A percentile compares a stretch with the other conserved stretches of the same genome.
Evolutionary conservation across 805 yeast species (phyloP).

Genomic region (Tetrapisispora iriomotensis): DNA sequence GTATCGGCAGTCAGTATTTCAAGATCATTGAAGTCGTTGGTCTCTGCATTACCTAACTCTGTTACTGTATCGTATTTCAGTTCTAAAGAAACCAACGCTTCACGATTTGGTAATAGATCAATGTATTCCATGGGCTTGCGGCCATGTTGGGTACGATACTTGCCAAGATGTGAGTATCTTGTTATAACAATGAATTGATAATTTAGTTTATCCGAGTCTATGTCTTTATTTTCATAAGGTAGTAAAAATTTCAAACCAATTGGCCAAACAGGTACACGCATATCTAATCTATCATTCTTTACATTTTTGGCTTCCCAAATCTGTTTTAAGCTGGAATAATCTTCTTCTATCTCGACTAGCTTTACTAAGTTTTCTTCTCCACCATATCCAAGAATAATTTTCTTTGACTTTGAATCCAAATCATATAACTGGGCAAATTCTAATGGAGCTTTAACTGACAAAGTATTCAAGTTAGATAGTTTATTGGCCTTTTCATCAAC

Average conservation of each 20-base stretch:
- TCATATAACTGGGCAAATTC: conserved; percentile 37
- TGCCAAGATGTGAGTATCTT: conserved; percentile 44
- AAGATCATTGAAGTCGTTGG: conserved; percentile 17
- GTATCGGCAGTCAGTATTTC: conserved; percentile 64
- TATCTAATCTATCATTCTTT: conserved; percentile 64
- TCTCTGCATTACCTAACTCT: conserved; percentile 15
- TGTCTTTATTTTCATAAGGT: conserved; percentile 29
- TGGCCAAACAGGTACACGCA: conserved; percentile 74
- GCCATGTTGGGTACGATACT: conserved; percentile 60
- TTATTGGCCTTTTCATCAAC: conserved; percentile 10
- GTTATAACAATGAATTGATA: conserved; percentile 56
- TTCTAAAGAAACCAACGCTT: conserved; percentile 18
- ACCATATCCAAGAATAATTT: conserved; percentile 57
- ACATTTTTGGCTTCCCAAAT: conserved; percentile 74
- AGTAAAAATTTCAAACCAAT: conserved; percentile 41
- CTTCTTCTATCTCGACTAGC: conserved; percentile 18
- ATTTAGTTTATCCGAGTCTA: conserved; percentile 23
- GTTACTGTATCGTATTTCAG: conserved; percentile 10
- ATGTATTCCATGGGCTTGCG: conserved; percentile 48
- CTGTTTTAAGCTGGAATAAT: conserved; percentile 22
- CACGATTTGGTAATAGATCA: conserved; percentile 22
- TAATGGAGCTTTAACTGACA: conserved; percentile 36
- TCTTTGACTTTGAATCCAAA: conserved; percentile 35
- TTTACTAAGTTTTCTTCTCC: conserved; percentile 62
- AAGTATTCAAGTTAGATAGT: conserved; percentile 10